These are phyloP conservation scores for Coleophoma crateriformis DNA, from an alignment of 2,329 filamentous ascomycete genomes.

Conservation along the genomic window DNA sequence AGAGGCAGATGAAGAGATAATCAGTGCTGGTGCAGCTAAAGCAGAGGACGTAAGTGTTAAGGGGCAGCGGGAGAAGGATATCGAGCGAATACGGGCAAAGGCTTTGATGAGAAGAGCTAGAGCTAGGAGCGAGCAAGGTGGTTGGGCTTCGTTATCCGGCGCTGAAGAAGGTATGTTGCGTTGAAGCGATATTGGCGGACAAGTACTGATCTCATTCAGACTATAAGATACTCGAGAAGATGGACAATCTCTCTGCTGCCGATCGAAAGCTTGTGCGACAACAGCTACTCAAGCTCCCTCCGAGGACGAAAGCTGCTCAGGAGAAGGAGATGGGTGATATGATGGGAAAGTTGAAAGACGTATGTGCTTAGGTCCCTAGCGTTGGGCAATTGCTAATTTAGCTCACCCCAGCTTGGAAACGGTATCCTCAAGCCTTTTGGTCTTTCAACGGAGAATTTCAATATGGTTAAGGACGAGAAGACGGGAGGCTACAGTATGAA, in stretches of 20 bases:
- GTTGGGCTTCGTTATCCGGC: conserved; percentile 75
- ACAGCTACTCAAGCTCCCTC: conserved; percentile 62
- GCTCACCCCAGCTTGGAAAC: conserved; percentile 63
- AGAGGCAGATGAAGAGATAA: conserved; percentile 52
- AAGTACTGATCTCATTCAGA: conserved; percentile 37
- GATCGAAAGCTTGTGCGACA: conserved; percentile 64
- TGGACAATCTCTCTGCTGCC: conserved; percentile 53
- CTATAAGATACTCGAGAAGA: conserved; percentile 61
- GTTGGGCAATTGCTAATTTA: conserved; percentile 1
- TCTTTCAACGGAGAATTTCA: conserved; percentile 87
- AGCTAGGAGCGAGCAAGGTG: conserved; percentile 57
- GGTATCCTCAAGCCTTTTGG: conserved; percentile 91
- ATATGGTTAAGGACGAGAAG: conserved; percentile 86
- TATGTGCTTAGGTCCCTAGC: conserved; percentile 31
- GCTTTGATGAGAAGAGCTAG: conserved; percentile 53
- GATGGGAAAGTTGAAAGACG: conserved; percentile 92
- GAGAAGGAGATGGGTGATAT: conserved; percentile 90
- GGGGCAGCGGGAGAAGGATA: conserved; percentile 48
- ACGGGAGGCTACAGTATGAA: conserved; percentile 94
- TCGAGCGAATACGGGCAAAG: conserved; percentile 75
- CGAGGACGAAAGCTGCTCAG: conserved; percentile 68
- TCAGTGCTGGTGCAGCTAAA: conserved; percentile 51
- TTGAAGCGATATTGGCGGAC: not conserved
- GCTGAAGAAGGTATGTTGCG: conserved; percentile 48
- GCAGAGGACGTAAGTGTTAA: conserved; percentile 30